Evolutionary conservation across 495 filamentous ascomycete genomes (phyloP), one percentile per base, ranked within the genome.

Genomic region (Jackrogersella minutella): DNA sequence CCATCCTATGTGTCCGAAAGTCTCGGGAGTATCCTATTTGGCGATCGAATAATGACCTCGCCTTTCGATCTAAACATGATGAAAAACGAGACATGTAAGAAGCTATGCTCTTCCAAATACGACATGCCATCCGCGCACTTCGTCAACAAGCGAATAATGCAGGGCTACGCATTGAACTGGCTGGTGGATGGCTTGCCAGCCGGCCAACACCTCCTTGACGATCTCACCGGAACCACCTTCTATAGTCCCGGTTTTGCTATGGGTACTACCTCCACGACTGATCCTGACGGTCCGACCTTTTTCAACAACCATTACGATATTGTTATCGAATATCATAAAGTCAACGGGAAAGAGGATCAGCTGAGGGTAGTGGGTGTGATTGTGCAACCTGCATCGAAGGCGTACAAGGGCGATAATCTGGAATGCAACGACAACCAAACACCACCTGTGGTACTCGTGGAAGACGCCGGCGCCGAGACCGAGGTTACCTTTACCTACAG

Each of bases 241-340:
- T 96, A 96, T 75, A 92, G 85, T 67, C 91, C 93, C 14, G 93
- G 95, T 3, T 99, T 99, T 76, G 82, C 90, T 34, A 81, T 99
- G 61, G 95, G 95, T n/a, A 73, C 78, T 7, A 64, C 87, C 51
- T 68, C 72, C 8, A 53, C 54, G 9, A 81, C 85, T 53, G 80
- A 86, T 17, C 72, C 70, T 2, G 79, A 81, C 52, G 80, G 85
- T 11, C 75, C 85, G 44, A 76, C 86, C 14, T 64, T 82, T 19
- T 82, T 98, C 66, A 90, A 98, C 81, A 98, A 97, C 74, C 95
- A 99, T 77, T 97, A 92, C 75, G 88, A 97, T 66, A 96, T 99
- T 67, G 57, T 88, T n/a, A 87, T 99, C 73, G 93, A 99, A 58
- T 98, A 94, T 69, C 96, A 99, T 74, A 84, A 89, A 57, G 87